Percentiles rank a stretch among this genome's conserved stretches.
Evolutionary conservation across 1,284 basidiomycete genomes (phyloP).

Genomic region (Puccinia sorghi): DNA sequence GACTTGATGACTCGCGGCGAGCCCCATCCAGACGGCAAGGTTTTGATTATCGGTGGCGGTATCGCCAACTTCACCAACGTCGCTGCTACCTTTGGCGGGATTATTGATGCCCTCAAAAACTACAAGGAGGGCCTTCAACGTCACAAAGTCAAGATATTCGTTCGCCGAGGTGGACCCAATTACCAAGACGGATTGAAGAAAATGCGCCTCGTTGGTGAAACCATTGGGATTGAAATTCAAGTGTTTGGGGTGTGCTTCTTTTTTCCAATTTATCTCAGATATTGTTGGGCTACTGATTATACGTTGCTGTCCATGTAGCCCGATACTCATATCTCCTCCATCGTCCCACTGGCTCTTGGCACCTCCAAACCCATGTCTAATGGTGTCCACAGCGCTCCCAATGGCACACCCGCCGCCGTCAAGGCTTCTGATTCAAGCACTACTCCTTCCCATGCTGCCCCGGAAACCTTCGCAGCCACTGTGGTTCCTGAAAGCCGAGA

Average conservation of each 20-base stretch:
- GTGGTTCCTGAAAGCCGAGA: slow-evolving; percentile 71
- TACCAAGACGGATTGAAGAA: slow-evolving; percentile 99
- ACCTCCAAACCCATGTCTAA: slow-evolving; percentile 63
- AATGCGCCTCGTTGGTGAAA: slow-evolving; percentile 96
- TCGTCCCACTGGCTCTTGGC: slow-evolving; percentile 94
- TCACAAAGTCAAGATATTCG: slow-evolving; percentile 88
- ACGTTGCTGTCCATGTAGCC: slow-evolving; percentile 73
- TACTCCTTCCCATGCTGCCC: slow-evolving; percentile 52
- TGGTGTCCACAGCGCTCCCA: slow-evolving; percentile 54
- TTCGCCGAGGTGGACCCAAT: slow-evolving; percentile 97
- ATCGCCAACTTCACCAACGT: slow-evolving; percentile 99
- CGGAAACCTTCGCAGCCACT: slow-evolving; percentile 51
- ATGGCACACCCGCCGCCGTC: slow-evolving; percentile 36
- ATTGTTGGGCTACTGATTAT: background rate
- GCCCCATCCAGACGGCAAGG: slow-evolving; percentile 83
- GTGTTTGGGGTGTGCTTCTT: slow-evolving; percentile 51
- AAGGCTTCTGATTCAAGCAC: slow-evolving; percentile 43
- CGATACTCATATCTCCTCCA: slow-evolving; percentile 97
- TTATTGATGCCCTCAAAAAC: slow-evolving; percentile 94
- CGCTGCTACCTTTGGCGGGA: slow-evolving; percentile 98
- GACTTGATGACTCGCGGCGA: slow-evolving; percentile 92
- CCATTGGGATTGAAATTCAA: slow-evolving; percentile 92
- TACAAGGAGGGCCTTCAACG: slow-evolving; percentile 78
- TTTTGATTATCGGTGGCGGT: slow-evolving; percentile 99
- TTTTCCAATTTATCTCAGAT: background rate